Evolutionary conservation across 83 land plant species (phyloP), one percentile per base, ranked within the genome.

Genomic region (Isoetes engelmannii): DNA sequence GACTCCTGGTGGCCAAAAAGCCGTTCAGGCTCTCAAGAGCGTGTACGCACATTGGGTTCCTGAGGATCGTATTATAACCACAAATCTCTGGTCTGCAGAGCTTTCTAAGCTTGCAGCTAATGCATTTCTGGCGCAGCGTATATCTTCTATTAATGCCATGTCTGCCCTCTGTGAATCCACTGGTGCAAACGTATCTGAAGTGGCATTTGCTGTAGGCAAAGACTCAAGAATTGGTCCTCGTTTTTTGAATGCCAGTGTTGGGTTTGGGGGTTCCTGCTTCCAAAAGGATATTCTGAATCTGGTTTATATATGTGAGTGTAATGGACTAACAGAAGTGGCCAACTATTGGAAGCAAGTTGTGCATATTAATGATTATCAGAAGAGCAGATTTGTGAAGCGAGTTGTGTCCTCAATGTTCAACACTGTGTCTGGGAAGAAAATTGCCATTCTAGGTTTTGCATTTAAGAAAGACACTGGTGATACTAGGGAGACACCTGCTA

Each of bases 381-480:
- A 86, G 72, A 82, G 57, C 63, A 74, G 88, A 17, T 86, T 86
- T 49, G 86, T 86, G 62, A 86, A 86, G 70, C 77, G 89, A 17
- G 82, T 86, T 20, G 87, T 86, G 7, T 62, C 89, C 57, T 84
- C 84, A 13, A 86, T 86, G 89, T 86, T 86, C 62, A 84, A 86
- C 79, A 86, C 89, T 0, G 89, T 86, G 20, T 69, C 89, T 9
- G 79, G 74, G 45, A 86, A 86, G 81, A 86, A 86, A 77, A 78
- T 86, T 50, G 89, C 89, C 12, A 51, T 86, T 48, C 82, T 86
- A 7, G 89, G 89, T 6, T 86, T 86, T 70, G 89, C 89, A 13
- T 86, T 86, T 80, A 86, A 86, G 82, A 86, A 86, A 66, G 89
- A 86, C 56, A 86, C 87, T 3, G 84, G 89, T 48, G 89, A 86